Evolutionary conservation across 176 grass and related monocot species (phyloP).

Genomic region (Neostapfia colusana): DNA sequence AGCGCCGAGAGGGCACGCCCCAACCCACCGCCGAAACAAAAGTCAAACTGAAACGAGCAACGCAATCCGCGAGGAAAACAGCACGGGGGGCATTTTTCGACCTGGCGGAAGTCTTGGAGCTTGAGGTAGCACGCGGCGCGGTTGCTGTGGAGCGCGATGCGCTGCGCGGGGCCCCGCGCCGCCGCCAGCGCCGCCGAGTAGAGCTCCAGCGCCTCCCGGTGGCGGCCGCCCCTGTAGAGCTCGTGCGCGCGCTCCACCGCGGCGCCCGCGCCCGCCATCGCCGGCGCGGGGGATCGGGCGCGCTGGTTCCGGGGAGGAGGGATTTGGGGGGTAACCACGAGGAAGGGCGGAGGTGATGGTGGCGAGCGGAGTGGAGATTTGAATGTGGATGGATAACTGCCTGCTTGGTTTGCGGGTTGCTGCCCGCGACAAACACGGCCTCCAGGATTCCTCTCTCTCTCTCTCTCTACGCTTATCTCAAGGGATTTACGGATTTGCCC

Average conservation of each 20-base stretch:
- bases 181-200: constrained; percentile 78
- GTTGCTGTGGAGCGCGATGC: constrained; percentile 95
- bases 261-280: not conserved
- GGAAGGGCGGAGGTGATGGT: not conserved
- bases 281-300: no score
- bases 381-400: constrained; percentile 21
- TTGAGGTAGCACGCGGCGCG: constrained; percentile 95
- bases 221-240: constrained; percentile 80
- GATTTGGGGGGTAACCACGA: constrained; percentile 3
- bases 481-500: constrained; percentile 26
- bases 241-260: constrained; percentile 79
- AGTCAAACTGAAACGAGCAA: not conserved
- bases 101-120: constrained; percentile 86
- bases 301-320: not conserved
- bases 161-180: constrained; percentile 68
- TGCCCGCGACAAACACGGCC: constrained; percentile 29
- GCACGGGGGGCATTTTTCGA: not conserved
- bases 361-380: constrained; percentile 41
- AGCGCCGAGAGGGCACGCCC: no score
- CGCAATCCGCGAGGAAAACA: not conserved
- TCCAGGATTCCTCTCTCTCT: not conserved
- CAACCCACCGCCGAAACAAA: constrained; percentile 9
- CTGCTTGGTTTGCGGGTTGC: constrained; percentile 16
- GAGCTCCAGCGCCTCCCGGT: constrained; percentile 79
- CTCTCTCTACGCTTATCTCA: no score